phyloP scores from a whole-genome alignment of 345 rosid genomes.

The Anacardium occidentale region DNA sequence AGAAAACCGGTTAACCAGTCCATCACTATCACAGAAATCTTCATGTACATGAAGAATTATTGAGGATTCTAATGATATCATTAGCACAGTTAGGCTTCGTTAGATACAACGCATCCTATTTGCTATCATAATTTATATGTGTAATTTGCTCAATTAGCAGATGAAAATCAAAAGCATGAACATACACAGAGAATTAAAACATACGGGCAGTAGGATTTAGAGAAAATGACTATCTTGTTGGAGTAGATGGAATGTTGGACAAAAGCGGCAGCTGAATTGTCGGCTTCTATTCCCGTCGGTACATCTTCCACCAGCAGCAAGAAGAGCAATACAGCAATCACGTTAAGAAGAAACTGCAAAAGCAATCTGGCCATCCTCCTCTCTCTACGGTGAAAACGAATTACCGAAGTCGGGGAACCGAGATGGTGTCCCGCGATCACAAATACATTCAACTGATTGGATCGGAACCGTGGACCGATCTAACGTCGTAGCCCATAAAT shows the following conservation, averaged over 20 bases:
- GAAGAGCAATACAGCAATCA: constrained; percentile 17
- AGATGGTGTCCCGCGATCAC: too few relatives aligned
- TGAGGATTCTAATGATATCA: neutral
- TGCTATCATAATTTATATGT: neutral
- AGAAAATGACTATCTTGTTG: constrained; percentile 84
- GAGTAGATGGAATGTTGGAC: constrained; percentile 84
- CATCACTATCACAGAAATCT: too few relatives aligned
- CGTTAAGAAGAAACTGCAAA: constrained; percentile 3
- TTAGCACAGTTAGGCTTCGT: neutral
- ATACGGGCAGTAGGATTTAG: constrained; percentile 97
- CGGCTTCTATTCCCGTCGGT: constrained; percentile 33
- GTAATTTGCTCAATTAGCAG: neutral
- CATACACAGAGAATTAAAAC: constrained; percentile 12
- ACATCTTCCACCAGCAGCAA: constrained; percentile 22
- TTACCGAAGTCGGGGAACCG: too few relatives aligned
- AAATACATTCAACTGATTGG: too few relatives aligned
- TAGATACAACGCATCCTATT: neutral
- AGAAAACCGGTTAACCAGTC: too few relatives aligned
- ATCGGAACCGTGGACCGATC: too few relatives aligned
- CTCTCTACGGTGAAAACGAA: neutral
- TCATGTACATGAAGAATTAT: too few relatives aligned
- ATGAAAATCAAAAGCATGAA: neutral
- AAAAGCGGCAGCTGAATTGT: constrained; percentile 70
- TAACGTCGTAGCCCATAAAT: too few relatives aligned
- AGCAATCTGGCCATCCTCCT: constrained; percentile 17